phyloP scores from a whole-genome alignment of 2,329 filamentous ascomycete genomes.

The Boeremia exigua region DNA sequence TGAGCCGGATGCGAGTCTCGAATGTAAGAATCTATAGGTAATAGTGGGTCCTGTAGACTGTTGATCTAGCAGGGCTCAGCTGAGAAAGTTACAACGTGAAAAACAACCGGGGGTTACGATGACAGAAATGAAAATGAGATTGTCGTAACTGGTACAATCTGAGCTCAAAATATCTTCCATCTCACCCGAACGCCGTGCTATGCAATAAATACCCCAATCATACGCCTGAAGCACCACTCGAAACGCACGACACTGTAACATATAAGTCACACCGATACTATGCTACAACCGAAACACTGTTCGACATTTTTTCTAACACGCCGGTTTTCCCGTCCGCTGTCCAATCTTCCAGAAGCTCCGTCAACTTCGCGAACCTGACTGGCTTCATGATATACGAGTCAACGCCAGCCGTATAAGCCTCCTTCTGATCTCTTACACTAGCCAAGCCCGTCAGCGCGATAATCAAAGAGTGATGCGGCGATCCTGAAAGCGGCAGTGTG shows the following conservation, averaged over 20 bases:
- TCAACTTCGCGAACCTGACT: conserved; percentile 27
- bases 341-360: conserved; percentile 2
- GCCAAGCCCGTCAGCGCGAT: conserved; percentile 34
- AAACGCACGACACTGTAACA: not conserved
- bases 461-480: conserved; percentile 2
- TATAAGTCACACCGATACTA: not conserved
- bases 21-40: no score
- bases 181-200: no score
- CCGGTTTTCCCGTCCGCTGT: not conserved
- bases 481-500: not conserved
- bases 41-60: no score
- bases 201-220: no score
- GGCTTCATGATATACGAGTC: conserved; percentile 36
- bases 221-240: no score
- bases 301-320: not conserved
- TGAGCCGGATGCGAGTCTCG: no score
- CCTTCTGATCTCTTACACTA: conserved; percentile 19
- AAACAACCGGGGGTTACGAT: no score
- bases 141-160: no score
- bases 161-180: no score
- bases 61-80: no score
- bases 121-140: no score
- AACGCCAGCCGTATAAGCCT: conserved; percentile 26
- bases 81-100: no score
- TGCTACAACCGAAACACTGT: not conserved